Percentiles rank a stretch among this genome's conserved stretches.
phyloP scores from a whole-genome alignment of 148 eudicot species.

The Rheum nobile region DNA sequence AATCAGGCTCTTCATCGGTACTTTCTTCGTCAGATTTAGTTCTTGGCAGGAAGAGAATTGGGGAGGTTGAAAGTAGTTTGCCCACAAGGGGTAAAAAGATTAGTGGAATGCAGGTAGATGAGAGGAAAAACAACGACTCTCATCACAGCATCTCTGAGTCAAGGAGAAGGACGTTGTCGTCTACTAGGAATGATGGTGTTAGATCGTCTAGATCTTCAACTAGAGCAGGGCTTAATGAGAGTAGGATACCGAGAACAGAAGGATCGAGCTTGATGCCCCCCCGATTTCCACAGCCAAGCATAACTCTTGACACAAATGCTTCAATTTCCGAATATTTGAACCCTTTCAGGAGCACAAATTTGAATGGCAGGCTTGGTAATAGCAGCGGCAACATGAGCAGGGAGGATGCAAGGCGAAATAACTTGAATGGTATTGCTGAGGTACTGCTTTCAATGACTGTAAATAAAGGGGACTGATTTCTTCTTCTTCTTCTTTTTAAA shows the following conservation, averaged over 20 bases:
- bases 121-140: neutral
- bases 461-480: neutral
- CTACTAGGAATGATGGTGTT: neutral
- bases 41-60: neutral
- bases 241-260: neutral
- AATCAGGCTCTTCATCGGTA: neutral
- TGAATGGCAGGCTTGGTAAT: neutral
- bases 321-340: neutral
- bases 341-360: neutral
- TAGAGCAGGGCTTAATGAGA: neutral
- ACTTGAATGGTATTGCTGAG: neutral
- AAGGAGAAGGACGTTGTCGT: neutral
- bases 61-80: neutral
- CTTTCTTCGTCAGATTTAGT: neutral
- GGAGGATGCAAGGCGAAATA: neutral
- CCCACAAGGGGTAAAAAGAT: neutral
- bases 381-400: too few species aligned
- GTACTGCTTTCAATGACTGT: neutral
- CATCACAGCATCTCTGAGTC: neutral
- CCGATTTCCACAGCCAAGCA: neutral
- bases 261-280: neutral
- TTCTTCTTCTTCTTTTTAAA: neutral
- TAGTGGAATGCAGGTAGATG: neutral
- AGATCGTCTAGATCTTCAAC: neutral
- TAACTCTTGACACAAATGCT: neutral